Conservation (phyloP, 2,329 filamentous ascomycete genomes). For the Penicillium verrucosum region DNA sequence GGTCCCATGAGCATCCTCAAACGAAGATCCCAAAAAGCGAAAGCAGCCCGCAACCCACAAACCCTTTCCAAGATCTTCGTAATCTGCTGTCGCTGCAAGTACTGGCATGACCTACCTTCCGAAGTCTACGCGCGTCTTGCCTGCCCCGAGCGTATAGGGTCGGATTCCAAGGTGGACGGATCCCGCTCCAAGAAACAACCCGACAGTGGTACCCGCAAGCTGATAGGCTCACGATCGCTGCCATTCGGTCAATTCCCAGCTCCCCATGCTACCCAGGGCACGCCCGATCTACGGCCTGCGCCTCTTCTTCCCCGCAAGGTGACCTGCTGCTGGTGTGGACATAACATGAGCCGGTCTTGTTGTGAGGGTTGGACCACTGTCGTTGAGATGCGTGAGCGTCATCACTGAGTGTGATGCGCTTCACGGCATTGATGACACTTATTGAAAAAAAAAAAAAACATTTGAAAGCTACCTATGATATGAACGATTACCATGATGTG, state of each 20-base stretch:
- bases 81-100: constrained; percentile 44
- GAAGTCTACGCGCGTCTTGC: constrained; percentile 38
- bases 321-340: constrained; percentile 66
- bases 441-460: background rate
- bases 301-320: constrained; percentile 39
- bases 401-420: constrained; percentile 29
- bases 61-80: constrained; percentile 41
- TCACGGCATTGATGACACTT: background rate
- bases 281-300: constrained; percentile 10
- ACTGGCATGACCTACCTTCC: constrained; percentile 44
- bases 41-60: constrained; percentile 16
- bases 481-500: constrained; percentile 4
- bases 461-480: background rate
- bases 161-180: constrained; percentile 7
- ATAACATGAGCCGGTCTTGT: constrained; percentile 66
- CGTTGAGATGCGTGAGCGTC: constrained; percentile 63
- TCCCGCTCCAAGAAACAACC: constrained; percentile 2
- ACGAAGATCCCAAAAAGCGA: constrained; percentile 17
- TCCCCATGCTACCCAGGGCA: constrained; percentile 3
- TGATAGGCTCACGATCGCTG: background rate
- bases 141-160: constrained; percentile 20
- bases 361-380: constrained; percentile 67
- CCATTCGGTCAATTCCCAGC: background rate
- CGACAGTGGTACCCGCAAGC: background rate
- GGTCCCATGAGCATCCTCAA: constrained; percentile 6